Conservation (phyloP, 768 basidiomycete species). For the Pulveroboletus frians region DNA sequence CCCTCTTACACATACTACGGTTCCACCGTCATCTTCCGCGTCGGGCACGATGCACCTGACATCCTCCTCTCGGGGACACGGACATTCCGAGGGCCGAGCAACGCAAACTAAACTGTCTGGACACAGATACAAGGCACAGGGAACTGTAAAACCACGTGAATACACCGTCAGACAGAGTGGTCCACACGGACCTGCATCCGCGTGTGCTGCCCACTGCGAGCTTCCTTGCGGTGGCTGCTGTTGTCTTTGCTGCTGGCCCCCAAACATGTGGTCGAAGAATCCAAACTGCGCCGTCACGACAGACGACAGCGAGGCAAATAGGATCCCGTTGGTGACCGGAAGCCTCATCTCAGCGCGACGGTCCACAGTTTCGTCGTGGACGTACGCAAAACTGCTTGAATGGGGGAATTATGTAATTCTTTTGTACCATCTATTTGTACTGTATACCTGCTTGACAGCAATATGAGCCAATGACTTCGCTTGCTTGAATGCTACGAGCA, state of each 20-base stretch:
- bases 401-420: slow-evolving; percentile 2
- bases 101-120: slow-evolving; percentile 70
- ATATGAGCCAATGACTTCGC: too few relatives aligned
- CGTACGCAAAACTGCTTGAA: background rate
- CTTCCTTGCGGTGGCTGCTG: slow-evolving; percentile 44
- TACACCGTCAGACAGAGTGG: background rate
- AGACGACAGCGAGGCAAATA: slow-evolving; percentile 25
- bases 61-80: slow-evolving; percentile 73
- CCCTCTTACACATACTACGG: slow-evolving; percentile 69
- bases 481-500: too few relatives aligned
- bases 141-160: slow-evolving; percentile 40
- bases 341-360: slow-evolving; percentile 12
- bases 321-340: slow-evolving; percentile 1
- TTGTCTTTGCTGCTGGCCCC: slow-evolving; percentile 45
- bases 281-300: slow-evolving; percentile 61
- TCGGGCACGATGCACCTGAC: slow-evolving; percentile 75
- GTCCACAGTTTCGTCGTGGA: background rate
- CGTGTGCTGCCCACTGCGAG: slow-evolving; percentile 61
- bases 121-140: slow-evolving; percentile 72
- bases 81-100: slow-evolving; percentile 50
- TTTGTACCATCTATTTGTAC: background rate
- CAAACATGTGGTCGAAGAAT: slow-evolving; percentile 78
- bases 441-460: too few relatives aligned
- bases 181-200: slow-evolving; percentile 51
- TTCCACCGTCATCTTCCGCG: slow-evolving; percentile 44